A percentile compares a stretch with the other conserved stretches of the same genome.
phyloP scores from a whole-genome alignment of 2,329 filamentous ascomycete genomes.

The Pseudogymnoascus sp. region DNA sequence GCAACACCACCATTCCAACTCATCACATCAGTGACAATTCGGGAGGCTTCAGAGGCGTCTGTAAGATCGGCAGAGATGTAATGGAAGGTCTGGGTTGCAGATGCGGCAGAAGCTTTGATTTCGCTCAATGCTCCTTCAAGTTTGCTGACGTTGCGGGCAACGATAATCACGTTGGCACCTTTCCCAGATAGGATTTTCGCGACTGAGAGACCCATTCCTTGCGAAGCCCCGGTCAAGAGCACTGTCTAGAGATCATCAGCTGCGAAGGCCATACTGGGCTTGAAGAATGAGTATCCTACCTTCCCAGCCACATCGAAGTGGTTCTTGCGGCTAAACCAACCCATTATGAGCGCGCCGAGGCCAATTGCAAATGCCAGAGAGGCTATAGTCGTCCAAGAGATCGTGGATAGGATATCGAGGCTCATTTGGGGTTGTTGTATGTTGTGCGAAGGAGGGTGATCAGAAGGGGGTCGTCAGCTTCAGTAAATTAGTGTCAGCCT shows the following conservation, averaged over 20 bases:
- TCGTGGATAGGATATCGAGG: not conserved
- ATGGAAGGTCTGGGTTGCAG: conserved; percentile 67
- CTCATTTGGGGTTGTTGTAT: conserved; percentile 7
- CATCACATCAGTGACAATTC: conserved; percentile 63
- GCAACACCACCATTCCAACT: conserved; percentile 67
- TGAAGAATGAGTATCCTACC: conserved; percentile 10
- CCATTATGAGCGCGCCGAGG: conserved; percentile 16
- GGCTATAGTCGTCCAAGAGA: conserved; percentile 1
- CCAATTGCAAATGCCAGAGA: conserved; percentile 2
- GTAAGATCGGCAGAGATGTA: conserved; percentile 79
- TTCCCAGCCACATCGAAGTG: conserved; percentile 18
- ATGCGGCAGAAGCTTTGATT: conserved; percentile 60
- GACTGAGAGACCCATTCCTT: conserved; percentile 78
- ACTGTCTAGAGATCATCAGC: conserved; percentile 54
- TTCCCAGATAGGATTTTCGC: conserved; percentile 69
- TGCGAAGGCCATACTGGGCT: not conserved
- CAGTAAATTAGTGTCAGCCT: not conserved
- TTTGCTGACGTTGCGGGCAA: conserved; percentile 69
- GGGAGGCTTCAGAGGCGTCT: conserved; percentile 57
- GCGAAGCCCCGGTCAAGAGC: conserved; percentile 82
- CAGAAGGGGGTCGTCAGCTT: not conserved
- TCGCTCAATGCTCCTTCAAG: conserved; percentile 62
- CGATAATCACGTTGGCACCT: conserved; percentile 79
- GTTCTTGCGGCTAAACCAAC: conserved; percentile 14
- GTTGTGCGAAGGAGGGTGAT: not conserved